Evolutionary conservation across 2,329 filamentous ascomycete genomes (phyloP).

Genomic region (Metarhizium humberi): DNA sequence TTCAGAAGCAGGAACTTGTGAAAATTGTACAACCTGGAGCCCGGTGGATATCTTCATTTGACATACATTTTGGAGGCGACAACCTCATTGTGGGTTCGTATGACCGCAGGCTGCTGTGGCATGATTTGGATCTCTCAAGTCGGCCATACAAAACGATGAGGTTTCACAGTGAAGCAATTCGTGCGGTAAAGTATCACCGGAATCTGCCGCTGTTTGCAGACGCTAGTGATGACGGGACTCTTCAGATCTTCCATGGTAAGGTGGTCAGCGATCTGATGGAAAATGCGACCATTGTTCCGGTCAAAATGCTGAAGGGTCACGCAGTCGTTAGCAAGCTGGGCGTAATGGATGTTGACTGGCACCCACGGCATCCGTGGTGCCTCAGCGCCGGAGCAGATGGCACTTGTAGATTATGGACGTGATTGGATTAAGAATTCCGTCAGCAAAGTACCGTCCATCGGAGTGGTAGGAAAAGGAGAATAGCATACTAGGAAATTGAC

Average conservation of each 20-base stretch:
- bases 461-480: background rate
- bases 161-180: conserved; percentile 88
- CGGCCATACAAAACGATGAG: conserved; percentile 93
- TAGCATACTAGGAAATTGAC: background rate
- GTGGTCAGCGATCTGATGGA: conserved; percentile 92
- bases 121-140: conserved; percentile 85
- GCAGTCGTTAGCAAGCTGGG: conserved; percentile 78
- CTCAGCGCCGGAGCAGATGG: conserved; percentile 92
- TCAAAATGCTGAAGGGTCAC: conserved; percentile 90
- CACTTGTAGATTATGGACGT: conserved; percentile 83
- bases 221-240: conserved; percentile 84
- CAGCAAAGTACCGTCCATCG: background rate
- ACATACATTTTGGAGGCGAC: conserved; percentile 86
- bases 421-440: background rate
- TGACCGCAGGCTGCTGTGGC: conserved; percentile 89
- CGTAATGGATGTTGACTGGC: conserved; percentile 93
- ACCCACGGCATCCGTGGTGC: conserved; percentile 87
- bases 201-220: conserved; percentile 83
- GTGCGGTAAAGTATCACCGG: conserved; percentile 79
- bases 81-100: conserved; percentile 93
- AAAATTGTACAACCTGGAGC: conserved; percentile 92
- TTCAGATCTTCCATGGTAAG: conserved; percentile 96
- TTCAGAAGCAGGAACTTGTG: conserved; percentile 82
- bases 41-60: conserved; percentile 86
- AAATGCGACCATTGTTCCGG: conserved; percentile 89